Evolutionary conservation across 2,329 filamentous ascomycete species (phyloP), one percentile per base, ranked within the genome.

Genomic region (Orbilia javanica): DNA sequence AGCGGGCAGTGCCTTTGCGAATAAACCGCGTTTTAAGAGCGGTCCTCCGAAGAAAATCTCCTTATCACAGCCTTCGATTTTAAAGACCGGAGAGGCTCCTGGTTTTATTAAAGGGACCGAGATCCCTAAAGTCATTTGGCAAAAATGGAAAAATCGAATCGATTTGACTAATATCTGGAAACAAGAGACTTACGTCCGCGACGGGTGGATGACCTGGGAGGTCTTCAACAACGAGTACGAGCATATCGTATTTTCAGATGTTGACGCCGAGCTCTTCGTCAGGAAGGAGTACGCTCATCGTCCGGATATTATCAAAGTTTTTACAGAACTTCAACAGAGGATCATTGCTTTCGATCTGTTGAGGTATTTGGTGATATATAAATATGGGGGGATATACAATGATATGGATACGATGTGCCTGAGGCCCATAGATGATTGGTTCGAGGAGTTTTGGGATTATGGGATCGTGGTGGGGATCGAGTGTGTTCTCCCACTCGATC

Each of bases 141-240:
- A 73, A n/a, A 73, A 65, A 20, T 66, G 69, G 69, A 66, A 66
- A 48, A 66, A 50, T 15, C 60, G 69, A n/a, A 60, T 73, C 50
- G 60, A 73, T 13, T 13, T 50, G 2, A 46, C 18, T 13, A 72
- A 72, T 34, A 25, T 72, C 15, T 72, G 68, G 68, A 34, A 31
- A 15, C 68, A 72, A 22, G 55, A 63, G 13, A 34, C 44, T 29
- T 72, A 72, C 15, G 46, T 57, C 22, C 68, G 69, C 13, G 69
- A 73, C 1, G 46, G 69, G 5, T 73, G 60, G 69, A 29, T 57
- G n/a, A 66, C 68, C 10, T 75, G 71, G 71, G 15, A 48, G 11
- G 34, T 7, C 0, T 53, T 67, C 13, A 75, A 75, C 29, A 42
- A 31, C 3, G 46, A 36, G 4, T 68, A 29, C 27, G 53, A 75